Evolutionary conservation across 306 rosid species (phyloP).

Genomic region (Vicia faba): DNA sequence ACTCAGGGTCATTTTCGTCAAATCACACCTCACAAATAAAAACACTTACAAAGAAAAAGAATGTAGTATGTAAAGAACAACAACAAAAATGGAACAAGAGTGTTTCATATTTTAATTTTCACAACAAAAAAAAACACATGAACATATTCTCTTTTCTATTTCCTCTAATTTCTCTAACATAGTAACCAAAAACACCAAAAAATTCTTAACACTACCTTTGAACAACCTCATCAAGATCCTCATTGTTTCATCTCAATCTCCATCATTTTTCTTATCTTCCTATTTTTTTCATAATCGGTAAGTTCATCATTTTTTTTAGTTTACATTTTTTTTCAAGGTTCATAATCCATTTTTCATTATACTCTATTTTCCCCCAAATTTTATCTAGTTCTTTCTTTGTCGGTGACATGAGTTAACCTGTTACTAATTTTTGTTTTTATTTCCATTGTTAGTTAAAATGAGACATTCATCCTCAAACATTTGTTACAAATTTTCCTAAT

Average conservation of each 20-base stretch:
- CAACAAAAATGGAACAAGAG: neutral
- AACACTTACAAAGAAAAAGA: no score
- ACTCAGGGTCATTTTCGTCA: conserved; percentile 46
- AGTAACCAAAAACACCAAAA: neutral
- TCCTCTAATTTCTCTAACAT: neutral
- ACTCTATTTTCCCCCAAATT: neutral
- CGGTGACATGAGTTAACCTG: conserved; percentile 45
- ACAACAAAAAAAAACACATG: conserved; percentile 3
- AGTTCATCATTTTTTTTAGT: conserved; percentile 34
- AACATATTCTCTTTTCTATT: neutral
- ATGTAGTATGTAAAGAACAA: neutral
- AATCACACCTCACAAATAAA: neutral
- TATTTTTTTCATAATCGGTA: conserved; percentile 42
- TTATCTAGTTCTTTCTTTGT: conserved; percentile 37
- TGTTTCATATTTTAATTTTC: neutral
- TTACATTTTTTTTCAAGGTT: neutral
- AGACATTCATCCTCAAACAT: neutral
- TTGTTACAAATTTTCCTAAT: neutral
- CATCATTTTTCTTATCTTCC: conserved; percentile 40
- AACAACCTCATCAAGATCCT: conserved; percentile 31
- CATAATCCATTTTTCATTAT: neutral
- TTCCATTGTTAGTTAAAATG: neutral
- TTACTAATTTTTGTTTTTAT: neutral
- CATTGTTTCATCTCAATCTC: neutral
- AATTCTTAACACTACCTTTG: neutral